Base-by-base conservation (phyloP, 176 grass and related monocot genomes). In the Raddia distichophylla region DNA sequence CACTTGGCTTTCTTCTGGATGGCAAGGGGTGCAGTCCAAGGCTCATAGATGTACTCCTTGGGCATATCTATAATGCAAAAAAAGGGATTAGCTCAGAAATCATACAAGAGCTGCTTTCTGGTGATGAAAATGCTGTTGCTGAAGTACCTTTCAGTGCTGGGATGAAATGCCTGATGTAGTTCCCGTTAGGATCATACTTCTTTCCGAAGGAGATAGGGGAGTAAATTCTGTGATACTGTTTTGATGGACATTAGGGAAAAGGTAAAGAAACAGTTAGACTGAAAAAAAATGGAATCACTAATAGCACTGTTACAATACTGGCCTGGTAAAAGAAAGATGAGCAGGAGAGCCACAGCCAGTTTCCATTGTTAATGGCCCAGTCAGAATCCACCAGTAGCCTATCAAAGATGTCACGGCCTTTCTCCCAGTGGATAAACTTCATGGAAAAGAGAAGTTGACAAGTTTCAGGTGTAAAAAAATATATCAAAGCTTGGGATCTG, bases 321-420 rank as follows among this genome's bases (percentile, higher is more conserved):
- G 93, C 93, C 91, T 95, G 96, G 74, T 95, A 90, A 60, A 99
- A 95, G 73, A 99, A 99, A 53, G 93, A 94, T 88, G 93, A 99
- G 69, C 96, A 95, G 48, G 93, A 99, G 44, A 99, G 89, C 93
- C 96, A 95, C 52, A 99, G 47, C 93, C 93, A 99, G 40, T 99
- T 95, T 48, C 92, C 91, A 20, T 99, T 99, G 62, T 95, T 91
- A 86, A 95, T 93, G 61, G 93, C 86, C 93, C 93, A 99, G 77
- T 95, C 93, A 76, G 93, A 93, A 87, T 99, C 93, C 37, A 99
- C 81, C 67, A 99, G 73, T 57, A 95, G 75, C 83, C 93, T 90
- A 77, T 99, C 91, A 69, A 99, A 99, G 27, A 95, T 87, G 12
- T 95, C 93, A 55, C 93, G 89, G 1, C 96, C 96, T 82, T 99